Percentiles rank a stretch among this genome's conserved stretches.
These are phyloP conservation scores for Luzula sylvatica DNA, from an alignment of 176 grass and related monocot genomes.

Conservation along the genomic window DNA sequence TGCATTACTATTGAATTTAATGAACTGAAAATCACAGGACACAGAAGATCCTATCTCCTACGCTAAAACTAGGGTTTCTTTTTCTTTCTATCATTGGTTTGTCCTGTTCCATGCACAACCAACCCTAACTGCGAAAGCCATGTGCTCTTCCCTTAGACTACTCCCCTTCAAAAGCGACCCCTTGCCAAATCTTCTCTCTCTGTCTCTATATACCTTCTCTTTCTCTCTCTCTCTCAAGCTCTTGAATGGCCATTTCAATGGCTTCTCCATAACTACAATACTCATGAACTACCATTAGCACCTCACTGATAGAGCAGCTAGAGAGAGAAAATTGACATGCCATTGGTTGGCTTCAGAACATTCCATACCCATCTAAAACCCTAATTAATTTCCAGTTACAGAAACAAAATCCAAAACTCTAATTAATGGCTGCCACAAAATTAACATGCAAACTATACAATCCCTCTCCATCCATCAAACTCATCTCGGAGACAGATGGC, in stretches of 20 bases:
- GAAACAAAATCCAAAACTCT: not conserved
- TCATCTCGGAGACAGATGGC: conserved; percentile 44
- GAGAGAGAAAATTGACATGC: not conserved
- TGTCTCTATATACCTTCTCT: not conserved
- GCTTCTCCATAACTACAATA: not conserved
- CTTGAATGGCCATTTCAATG: not conserved
- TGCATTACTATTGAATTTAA: too few relatives aligned
- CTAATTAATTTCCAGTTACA: not conserved
- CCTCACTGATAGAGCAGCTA: not conserved
- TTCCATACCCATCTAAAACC: not conserved
- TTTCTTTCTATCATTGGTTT: conserved; percentile 1
- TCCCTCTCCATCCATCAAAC: conserved; percentile 27
- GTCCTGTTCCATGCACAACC: conserved; percentile 4
- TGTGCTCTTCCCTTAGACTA: not conserved
- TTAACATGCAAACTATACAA: conserved; percentile 18
- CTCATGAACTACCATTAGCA: conserved; percentile 1
- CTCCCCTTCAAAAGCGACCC: conserved; percentile 17
- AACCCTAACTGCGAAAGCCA: not conserved
- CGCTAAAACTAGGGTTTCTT: not conserved
- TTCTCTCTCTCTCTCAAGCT: not conserved
- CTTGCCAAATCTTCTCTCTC: conserved; percentile 7
- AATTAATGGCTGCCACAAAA: conserved; percentile 1
- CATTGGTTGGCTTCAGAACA: not conserved
- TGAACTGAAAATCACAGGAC: not conserved
- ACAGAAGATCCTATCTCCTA: conserved; percentile 5